Evolutionary conservation across 305 asterid species (phyloP).

Genomic region (Lippia alba): DNA sequence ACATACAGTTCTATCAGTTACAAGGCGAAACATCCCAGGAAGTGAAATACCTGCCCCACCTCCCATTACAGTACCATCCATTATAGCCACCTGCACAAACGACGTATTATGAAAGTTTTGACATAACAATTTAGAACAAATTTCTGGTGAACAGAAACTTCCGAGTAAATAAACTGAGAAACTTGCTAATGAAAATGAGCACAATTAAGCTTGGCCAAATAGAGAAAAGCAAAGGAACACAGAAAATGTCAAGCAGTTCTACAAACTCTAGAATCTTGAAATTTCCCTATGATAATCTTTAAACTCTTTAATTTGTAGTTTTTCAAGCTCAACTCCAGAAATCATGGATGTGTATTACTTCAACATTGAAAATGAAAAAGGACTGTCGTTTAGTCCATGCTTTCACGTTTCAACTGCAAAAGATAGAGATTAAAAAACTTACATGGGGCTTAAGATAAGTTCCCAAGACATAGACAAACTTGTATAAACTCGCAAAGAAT

Average conservation of each 20-base stretch:
- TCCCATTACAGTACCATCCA: conserved; percentile 96
- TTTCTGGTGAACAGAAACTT: conserved; percentile 21
- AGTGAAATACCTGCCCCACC: conserved; percentile 96
- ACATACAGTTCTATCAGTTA: conserved; percentile 80
- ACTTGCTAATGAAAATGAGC: not conserved
- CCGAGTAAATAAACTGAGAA: not conserved
- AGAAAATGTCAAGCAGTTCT: not conserved
- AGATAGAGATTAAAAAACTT: conserved; percentile 43
- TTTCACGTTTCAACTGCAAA: conserved; percentile 21
- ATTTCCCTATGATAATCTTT: too few relatives aligned
- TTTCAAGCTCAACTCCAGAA: too few relatives aligned
- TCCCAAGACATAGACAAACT: conserved; percentile 86
- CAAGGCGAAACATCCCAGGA: conserved; percentile 96
- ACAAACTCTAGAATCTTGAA: too few relatives aligned
- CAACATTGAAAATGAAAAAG: too few relatives aligned
- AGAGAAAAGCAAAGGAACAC: not conserved
- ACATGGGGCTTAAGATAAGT: conserved; percentile 98
- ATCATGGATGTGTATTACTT: too few relatives aligned
- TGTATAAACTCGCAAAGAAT: conserved; percentile 76
- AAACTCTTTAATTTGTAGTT: too few relatives aligned
- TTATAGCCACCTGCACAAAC: conserved; percentile 83
- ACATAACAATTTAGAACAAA: conserved; percentile 27
- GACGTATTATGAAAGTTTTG: conserved; percentile 7
- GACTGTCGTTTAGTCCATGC: too few relatives aligned
- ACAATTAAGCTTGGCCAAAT: not conserved